phyloP scores from a whole-genome alignment of 352 stramenopile species.

The Pythium plurisporium region DNA sequence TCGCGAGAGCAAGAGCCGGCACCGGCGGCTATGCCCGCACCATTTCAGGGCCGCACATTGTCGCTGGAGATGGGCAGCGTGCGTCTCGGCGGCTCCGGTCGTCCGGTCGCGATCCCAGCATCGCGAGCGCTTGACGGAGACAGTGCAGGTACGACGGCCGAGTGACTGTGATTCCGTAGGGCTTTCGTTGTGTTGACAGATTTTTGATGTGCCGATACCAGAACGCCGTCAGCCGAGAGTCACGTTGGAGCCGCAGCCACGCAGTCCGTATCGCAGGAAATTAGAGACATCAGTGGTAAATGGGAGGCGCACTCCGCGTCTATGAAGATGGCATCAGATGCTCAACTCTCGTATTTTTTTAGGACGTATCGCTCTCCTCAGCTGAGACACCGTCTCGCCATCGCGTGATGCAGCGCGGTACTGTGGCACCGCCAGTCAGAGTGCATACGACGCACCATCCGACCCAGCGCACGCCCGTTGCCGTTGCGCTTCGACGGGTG shows the following conservation, averaged over 20 bases:
- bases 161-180: no score
- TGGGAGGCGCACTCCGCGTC: neutral
- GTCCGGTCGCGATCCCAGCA: constrained; percentile 29
- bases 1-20: neutral
- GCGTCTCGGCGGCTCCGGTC: constrained; percentile 44
- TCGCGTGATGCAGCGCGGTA: constrained; percentile 14
- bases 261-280: constrained; percentile 40
- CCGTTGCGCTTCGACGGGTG: neutral
- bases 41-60: constrained; percentile 32
- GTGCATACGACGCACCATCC: constrained; percentile 28
- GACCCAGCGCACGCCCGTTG: constrained; percentile 8
- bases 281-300: constrained; percentile 32
- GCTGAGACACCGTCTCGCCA: neutral
- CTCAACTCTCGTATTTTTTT: neutral
- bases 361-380: neutral
- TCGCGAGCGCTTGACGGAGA: neutral
- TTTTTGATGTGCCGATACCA: neutral
- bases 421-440: neutral
- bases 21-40: neutral
- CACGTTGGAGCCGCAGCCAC: constrained; percentile 31
- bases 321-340: neutral
- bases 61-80: constrained; percentile 43
- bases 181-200: no score
- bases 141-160: neutral
- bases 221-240: constrained; percentile 20